Conservation (phyloP, 768 basidiomycete genomes). For the Boletus reticulatus region DNA sequence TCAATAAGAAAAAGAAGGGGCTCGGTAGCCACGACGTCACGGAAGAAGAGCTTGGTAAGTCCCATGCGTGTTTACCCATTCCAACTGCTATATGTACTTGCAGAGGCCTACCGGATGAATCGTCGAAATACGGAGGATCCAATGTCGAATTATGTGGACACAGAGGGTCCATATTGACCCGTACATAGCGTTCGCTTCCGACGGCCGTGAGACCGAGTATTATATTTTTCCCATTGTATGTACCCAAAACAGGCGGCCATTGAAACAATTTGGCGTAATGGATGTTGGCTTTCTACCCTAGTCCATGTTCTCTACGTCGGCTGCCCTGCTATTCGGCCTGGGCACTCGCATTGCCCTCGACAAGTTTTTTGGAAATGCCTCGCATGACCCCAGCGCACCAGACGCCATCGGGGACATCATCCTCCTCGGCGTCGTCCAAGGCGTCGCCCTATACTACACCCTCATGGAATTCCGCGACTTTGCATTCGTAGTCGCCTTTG, state of each 20-base stretch:
- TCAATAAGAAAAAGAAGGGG: constrained; percentile 61
- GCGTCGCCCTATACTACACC: constrained; percentile 68
- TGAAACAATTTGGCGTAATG: constrained; percentile 11
- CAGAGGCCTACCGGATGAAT: constrained; percentile 90
- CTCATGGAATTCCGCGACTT: constrained; percentile 53
- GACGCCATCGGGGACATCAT: constrained; percentile 54
- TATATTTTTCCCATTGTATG: constrained; percentile 13
- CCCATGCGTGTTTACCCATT: not conserved
- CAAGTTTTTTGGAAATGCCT: constrained; percentile 44
- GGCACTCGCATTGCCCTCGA: constrained; percentile 71
- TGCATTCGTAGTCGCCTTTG: constrained; percentile 53
- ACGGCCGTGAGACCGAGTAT: not conserved
- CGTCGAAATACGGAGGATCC: constrained; percentile 77
- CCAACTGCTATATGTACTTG: constrained; percentile 12
- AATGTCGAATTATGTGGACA: constrained; percentile 89
- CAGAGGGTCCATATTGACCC: constrained; percentile 31
- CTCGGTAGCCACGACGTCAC: constrained; percentile 75
- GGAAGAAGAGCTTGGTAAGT: constrained; percentile 81
- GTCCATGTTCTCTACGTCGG: constrained; percentile 53
- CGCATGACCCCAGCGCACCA: constrained; percentile 29
- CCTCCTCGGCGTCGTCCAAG: constrained; percentile 73
- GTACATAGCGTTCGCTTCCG: not conserved
- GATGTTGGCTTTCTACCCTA: constrained; percentile 19
- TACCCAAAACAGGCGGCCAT: constrained; percentile 22
- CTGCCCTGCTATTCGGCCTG: constrained; percentile 71